Conservation (phyloP, 2,329 filamentous ascomycete genomes). For the Penicillium sp. region DNA sequence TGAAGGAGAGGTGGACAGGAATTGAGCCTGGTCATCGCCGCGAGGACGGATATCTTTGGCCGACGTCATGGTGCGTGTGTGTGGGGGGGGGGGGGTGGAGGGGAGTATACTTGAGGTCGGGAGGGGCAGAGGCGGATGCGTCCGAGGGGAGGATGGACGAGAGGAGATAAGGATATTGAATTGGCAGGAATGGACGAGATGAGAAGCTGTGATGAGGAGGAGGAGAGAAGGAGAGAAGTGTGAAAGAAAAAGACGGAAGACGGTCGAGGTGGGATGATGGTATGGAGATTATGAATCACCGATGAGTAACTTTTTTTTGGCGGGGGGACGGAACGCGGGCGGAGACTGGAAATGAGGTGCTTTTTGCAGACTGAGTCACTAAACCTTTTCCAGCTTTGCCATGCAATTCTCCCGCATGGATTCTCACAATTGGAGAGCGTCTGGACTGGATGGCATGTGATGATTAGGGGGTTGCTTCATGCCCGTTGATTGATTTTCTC, state of each 20-base stretch:
- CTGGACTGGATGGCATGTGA: no score
- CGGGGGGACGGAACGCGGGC: no score
- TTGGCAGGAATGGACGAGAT: neutral
- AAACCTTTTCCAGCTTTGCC: constrained; percentile 2
- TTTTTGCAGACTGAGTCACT: constrained; percentile 1
- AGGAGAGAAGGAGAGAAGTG: constrained; percentile 1
- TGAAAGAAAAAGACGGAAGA: neutral
- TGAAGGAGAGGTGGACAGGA: constrained; percentile 68
- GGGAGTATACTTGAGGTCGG: neutral
- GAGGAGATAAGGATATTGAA: neutral
- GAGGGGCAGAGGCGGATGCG: constrained; percentile 3
- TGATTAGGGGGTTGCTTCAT: no score
- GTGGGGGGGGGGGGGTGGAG: neutral
- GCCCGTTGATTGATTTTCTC: no score
- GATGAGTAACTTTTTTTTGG: neutral
- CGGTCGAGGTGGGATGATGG: neutral
- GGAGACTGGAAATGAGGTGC: constrained; percentile 5
- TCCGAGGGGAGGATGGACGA: neutral
- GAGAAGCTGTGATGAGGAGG: neutral
- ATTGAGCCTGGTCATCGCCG: constrained; percentile 45
- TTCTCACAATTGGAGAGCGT: no score
- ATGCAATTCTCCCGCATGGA: no score
- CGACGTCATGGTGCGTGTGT: constrained; percentile 22
- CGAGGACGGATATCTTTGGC: constrained; percentile 32
- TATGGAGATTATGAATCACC: constrained; percentile 2